Base-by-base conservation (phyloP, 2,329 filamentous ascomycete species). In the Fusarium tupiense region DNA sequence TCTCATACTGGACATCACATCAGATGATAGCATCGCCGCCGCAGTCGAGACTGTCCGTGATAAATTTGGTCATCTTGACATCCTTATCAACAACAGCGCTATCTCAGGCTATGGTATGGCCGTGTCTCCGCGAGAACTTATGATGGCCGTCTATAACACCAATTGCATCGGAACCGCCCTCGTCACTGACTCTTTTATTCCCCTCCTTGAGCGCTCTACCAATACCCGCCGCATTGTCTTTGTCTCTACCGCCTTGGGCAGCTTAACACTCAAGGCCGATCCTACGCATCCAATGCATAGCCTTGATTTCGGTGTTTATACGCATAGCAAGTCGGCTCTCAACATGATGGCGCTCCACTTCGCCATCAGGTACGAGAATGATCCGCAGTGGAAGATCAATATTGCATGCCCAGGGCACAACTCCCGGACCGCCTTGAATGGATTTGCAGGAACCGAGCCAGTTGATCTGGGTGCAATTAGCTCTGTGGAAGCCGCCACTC, bases 271-370 rank as follows among this genome's bases (percentile, higher is more conserved):
- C 17, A 75, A 77, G 52, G 63, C 70, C 24, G 58, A 64, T 40
- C 54, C 64, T 12, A 16, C 22, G 22, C 49, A 49, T 22, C 37
- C 37, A 10, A 46, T 53, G 31, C 43, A 44, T 33, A 41, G 19
- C 24, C 24, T 14, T 35, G 57, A 69, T 43, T 69, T 47, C 43
- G 63, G 67, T 24, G 44, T 43, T 31, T 74, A 73, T 52, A 69
- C 56, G 8, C 69, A 71, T 53, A 77, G 64, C 62, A 76, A 74
- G 57, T 61, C 71, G 20, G 63, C 65, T 16, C 65, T 76, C 33
- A 74, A 76, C 44, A 77, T 76, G 61, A 54, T 76, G 26, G 63
- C 50, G 20, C 61, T 76, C 24, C 65, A 74, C 56, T 72, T 70
- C 26, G 61, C 75, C 24, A 33, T 44, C 54, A 58, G 44, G 22